These are phyloP conservation scores for Lipomyces spencermartinsiae DNA, from an alignment of 805 yeast species.

Conservation along the genomic window DNA sequence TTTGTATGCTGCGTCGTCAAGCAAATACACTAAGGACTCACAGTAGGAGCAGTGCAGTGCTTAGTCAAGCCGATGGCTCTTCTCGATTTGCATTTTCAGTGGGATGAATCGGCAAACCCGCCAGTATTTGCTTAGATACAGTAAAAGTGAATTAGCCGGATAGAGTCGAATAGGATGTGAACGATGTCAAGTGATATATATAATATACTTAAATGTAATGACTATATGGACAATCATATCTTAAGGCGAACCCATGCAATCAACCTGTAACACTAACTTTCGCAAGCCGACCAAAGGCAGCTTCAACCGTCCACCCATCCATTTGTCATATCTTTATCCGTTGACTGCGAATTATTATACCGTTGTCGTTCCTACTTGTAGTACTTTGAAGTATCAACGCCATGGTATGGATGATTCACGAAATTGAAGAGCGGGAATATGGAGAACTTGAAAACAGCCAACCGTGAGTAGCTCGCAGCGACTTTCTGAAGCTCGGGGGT, in stretches of 20 bases:
- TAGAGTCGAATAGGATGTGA: not conserved
- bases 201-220: not conserved
- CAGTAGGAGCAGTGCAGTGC: no score
- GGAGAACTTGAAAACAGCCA: conserved; percentile 64
- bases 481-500: conserved; percentile 73
- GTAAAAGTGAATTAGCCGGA: not conserved
- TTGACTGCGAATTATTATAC: not conserved
- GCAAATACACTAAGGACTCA: no score
- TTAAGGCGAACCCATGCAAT: not conserved
- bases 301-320: not conserved
- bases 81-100: no score
- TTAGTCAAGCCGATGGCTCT: no score
- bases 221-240: conserved; percentile 1
- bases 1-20: not conserved
- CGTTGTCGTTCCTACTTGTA: conserved; percentile 8
- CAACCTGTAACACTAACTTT: not conserved
- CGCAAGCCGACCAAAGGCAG: not conserved
- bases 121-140: no score
- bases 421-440: conserved; percentile 84
- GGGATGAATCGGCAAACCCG: not conserved
- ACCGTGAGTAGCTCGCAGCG: conserved; percentile 78
- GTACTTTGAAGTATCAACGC: conserved; percentile 55
- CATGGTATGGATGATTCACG: conserved; percentile 82
- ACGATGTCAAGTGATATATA: not conserved
- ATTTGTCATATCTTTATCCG: not conserved